Base-by-base conservation (phyloP, 345 rosid species). In the Camelina neglecta region DNA sequence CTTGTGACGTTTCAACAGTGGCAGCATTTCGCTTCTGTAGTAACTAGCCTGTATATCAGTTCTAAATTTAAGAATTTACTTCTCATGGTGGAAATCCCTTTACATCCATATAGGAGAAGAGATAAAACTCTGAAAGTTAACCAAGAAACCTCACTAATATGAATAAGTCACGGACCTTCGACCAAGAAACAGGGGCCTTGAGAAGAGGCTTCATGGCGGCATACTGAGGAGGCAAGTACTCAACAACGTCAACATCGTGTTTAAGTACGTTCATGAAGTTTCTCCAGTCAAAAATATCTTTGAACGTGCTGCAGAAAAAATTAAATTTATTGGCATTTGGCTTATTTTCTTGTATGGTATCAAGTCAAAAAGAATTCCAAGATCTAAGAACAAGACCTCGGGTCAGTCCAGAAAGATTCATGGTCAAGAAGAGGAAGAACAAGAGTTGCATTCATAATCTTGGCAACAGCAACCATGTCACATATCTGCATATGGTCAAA, bases 161-260 rank as follows among this genome's bases (percentile, higher is more conserved):
- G n/a, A 11, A 53, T 26, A 33, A 20, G 4, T 0, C 63, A 6
- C 84, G 44, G 24, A 94, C 98, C 99, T 88, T 94, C 0, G 99
- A 94, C 99, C 98, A 94, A n/a, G 99, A 94, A 78, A 94, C 80
- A 33, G 99, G 98, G 54, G 97, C 97, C 82, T 86, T 94, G 65
- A 80, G 49, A 39, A 84, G 84, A 53, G 96, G 96, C 73, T 86
- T 86, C 79, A 72, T 80, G 11, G 72, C 62, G 10, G 87, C 81
- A 38, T 79, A 86, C 24, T 71, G 65, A 11, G 81, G 73, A 10
- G 99, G 97, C 75, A 92, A 73, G 76, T 91, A 92, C 82, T 92
- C 97, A 0, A 90, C 85, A 57, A 94, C 84, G 11, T 88, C 84
- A 57, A 94, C 72, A 55, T 94, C 97, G 10, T 88, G 87, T 83